Percentiles rank a stretch among this genome's conserved stretches.
phyloP scores from a whole-genome alignment of 2,329 filamentous ascomycete species.

The Penicillium verrucosum region DNA sequence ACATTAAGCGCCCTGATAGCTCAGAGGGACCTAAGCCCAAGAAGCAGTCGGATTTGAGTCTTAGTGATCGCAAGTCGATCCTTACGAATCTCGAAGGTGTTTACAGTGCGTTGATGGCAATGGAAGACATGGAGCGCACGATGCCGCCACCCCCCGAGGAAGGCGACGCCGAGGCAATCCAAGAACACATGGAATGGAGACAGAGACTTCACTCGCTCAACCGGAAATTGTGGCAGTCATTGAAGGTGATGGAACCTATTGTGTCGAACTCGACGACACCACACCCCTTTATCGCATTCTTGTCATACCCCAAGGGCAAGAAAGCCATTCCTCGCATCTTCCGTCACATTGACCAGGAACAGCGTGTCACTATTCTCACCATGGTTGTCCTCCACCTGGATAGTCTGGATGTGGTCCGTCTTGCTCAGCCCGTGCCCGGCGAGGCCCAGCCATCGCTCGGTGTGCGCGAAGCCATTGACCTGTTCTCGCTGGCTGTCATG shows the following conservation, averaged over 20 bases:
- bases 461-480: conserved; percentile 85
- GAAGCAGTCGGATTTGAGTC: conserved; percentile 52
- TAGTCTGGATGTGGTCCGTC: conserved; percentile 81
- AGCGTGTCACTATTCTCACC: conserved; percentile 87
- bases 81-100: conserved; percentile 84
- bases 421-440: conserved; percentile 69
- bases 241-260: conserved; percentile 93
- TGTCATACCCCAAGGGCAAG: conserved; percentile 94
- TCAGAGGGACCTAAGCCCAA: conserved; percentile 55
- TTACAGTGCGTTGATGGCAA: conserved; percentile 82
- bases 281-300: conserved; percentile 93
- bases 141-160: conserved; percentile 67
- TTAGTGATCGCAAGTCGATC: conserved; percentile 75
- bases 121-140: conserved; percentile 87
- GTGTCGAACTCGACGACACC: conserved; percentile 63
- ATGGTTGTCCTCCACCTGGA: conserved; percentile 95
- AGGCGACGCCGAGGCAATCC: conserved; percentile 65
- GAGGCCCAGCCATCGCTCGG: conserved; percentile 70
- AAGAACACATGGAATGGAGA: conserved; percentile 76
- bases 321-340: conserved; percentile 94
- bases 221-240: conserved; percentile 73
- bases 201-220: conserved; percentile 69
- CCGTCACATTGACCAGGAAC: conserved; percentile 85
- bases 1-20: conserved; percentile 83
- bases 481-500: conserved; percentile 86